Evolutionary conservation across 2,329 filamentous ascomycete genomes (phyloP), one percentile per base, ranked within the genome.

Genomic region (Aspergillus jensenii): DNA sequence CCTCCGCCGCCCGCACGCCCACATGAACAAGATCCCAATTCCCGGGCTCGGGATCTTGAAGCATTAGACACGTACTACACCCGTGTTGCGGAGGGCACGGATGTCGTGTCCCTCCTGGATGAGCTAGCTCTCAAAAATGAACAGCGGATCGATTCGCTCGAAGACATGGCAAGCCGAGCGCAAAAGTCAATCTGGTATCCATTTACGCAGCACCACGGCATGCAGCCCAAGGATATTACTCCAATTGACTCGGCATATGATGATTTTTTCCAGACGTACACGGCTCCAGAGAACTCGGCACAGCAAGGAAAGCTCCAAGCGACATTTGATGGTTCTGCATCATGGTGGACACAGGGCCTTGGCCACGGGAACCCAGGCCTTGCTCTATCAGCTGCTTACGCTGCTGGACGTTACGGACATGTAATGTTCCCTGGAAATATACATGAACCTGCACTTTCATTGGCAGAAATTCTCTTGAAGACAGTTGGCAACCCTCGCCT

Each of bases 281-380:
- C 68, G n/a, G 62, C 69, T 4, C 62, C 62, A 14, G 65, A 58
- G 15, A 31, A 62, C 68, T 48, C 63, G 2, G 41, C 64, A 4
- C 51, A 62, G 1, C 51, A 58, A 6, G 62, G 56, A 21, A 68
- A 86, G 3, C 74, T 91, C 0, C 81, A 81, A 46, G 82, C 90
- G 1, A 87, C 89, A 0, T 92, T 95, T 55, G 91, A 96, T 65
- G 91, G 88, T 2, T 95, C 90, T 0, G 90, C 90, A 1, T 93
- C 90, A 0, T 96, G 91, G 91, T 96, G 91, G 91, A 96, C 91
- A 0, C 91, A 96, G 73, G 91, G 91, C 2, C 81, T 96, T 0
- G 91, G 91, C 1, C 91, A 96, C 63, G 89, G 87, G 6, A 92
- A 90, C 65, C 84, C 90, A 0, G 76, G 81, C 0, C 79, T 96